Percentiles rank a stretch among this genome's conserved stretches.
These are phyloP conservation scores for Golubevia sp. DNA, from an alignment of 1,284 basidiomycete species.

Conservation along the genomic window DNA sequence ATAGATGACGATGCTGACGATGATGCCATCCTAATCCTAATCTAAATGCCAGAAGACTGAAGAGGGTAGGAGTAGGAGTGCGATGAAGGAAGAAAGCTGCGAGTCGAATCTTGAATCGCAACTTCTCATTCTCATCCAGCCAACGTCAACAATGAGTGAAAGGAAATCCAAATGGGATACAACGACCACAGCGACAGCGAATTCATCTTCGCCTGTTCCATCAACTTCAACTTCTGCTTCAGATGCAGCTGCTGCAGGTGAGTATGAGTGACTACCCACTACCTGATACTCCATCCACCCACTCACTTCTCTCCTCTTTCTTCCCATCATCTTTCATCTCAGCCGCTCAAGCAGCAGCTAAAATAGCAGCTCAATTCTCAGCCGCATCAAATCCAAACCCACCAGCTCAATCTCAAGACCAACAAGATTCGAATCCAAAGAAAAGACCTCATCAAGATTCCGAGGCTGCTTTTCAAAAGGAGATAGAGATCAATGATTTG, in stretches of 20 bases:
- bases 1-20: too few species aligned
- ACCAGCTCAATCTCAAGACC: slow-evolving; percentile 16
- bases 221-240: neutral
- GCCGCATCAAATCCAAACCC: slow-evolving; percentile 63
- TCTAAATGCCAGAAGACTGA: too few species aligned
- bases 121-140: too few species aligned
- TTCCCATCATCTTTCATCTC: slow-evolving; percentile 10
- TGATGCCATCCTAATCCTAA: too few species aligned
- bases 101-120: too few species aligned
- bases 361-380: slow-evolving; percentile 81
- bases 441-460: slow-evolving; percentile 73
- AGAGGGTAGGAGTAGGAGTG: too few species aligned
- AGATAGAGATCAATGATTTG: slow-evolving; percentile 97
- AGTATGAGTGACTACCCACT: slow-evolving; percentile 1
- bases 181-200: too few species aligned
- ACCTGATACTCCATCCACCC: slow-evolving; percentile 6
- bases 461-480: slow-evolving; percentile 82
- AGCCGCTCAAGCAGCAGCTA: slow-evolving; percentile 80
- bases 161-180: too few species aligned
- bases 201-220: neutral
- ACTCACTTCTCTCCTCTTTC: neutral
- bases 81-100: too few species aligned
- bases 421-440: slow-evolving; percentile 65
- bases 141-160: too few species aligned
- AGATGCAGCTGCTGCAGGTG: slow-evolving; percentile 20